Conservation (phyloP, 352 stramenopile species). For the Globisporangium nagaii region DNA sequence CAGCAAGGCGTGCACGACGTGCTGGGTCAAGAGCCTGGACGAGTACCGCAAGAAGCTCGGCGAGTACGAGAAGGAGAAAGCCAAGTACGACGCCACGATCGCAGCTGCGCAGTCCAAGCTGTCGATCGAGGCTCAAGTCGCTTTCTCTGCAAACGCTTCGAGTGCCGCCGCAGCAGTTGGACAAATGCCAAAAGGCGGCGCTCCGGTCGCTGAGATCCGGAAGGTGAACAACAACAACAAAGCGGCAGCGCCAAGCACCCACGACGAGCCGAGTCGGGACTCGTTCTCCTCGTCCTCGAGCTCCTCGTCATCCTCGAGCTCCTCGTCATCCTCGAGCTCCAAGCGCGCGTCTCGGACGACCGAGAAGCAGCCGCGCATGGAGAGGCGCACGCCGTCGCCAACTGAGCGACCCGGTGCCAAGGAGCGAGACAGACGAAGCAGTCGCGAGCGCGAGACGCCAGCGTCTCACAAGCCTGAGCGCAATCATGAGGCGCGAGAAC, state of each 20-base stretch:
- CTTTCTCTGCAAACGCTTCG: not conserved
- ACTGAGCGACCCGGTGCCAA: slow-evolving; percentile 11
- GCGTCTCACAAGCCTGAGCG: not conserved
- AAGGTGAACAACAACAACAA: slow-evolving; percentile 3
- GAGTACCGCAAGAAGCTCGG: slow-evolving; percentile 68
- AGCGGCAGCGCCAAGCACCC: not conserved
- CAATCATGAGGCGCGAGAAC: not conserved
- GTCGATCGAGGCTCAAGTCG: not conserved
- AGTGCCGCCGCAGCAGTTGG: not conserved
- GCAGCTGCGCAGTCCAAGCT: slow-evolving; percentile 9
- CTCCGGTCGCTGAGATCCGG: not conserved
- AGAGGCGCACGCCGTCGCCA: slow-evolving; percentile 24
- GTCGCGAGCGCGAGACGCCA: not conserved
- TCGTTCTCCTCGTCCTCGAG: slow-evolving; percentile 17
- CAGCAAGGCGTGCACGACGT: slow-evolving; percentile 75
- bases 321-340: slow-evolving; percentile 9
- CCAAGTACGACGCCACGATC: slow-evolving; percentile 19
- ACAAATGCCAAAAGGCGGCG: not conserved
- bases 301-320: slow-evolving; percentile 11
- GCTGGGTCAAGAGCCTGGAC: slow-evolving; percentile 78
- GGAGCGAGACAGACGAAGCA: slow-evolving; percentile 10
- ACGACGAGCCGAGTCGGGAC: slow-evolving; percentile 10
- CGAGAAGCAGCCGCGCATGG: slow-evolving; percentile 6
- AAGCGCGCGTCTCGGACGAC: not conserved
- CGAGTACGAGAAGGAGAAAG: slow-evolving; percentile 67